Evolutionary conservation across 2,329 filamentous ascomycete genomes (phyloP).

Genomic region (Colletotrichum nymphaeae): DNA sequence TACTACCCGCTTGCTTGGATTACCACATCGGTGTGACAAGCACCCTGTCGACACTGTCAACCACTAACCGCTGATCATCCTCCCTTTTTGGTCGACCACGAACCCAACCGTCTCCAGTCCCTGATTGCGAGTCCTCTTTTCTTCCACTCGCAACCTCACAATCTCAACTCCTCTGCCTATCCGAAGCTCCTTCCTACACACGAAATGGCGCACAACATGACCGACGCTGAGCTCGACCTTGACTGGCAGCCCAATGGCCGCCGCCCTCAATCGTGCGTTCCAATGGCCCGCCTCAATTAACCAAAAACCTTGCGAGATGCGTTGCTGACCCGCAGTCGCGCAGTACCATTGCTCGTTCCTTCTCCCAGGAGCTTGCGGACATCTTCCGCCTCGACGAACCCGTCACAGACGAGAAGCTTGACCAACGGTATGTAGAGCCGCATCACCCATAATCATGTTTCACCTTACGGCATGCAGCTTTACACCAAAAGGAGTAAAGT

Average conservation of each 20-base stretch:
- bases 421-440: slow-evolving; percentile 76
- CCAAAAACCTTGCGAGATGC: slow-evolving; percentile 34
- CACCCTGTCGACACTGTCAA: slow-evolving; percentile 27
- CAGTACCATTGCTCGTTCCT: slow-evolving; percentile 89
- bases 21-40: slow-evolving; percentile 19
- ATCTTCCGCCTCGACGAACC: slow-evolving; percentile 90
- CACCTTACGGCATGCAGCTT: not conserved
- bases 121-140: slow-evolving; percentile 1
- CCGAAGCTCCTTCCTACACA: not conserved
- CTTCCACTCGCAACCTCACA: slow-evolving; percentile 2
- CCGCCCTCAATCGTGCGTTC: slow-evolving; percentile 85
- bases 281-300: slow-evolving; percentile 71
- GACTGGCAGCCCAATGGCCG: slow-evolving; percentile 84
- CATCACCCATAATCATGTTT: not conserved
- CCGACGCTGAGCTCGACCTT: slow-evolving; percentile 78
- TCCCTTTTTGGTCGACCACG: slow-evolving; percentile 29
- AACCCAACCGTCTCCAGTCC: slow-evolving; percentile 11
- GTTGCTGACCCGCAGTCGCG: slow-evolving; percentile 15
- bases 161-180: not conserved
- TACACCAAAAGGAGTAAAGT: not conserved
- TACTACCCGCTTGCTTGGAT: slow-evolving; percentile 5
- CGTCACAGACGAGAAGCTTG: slow-evolving; percentile 77
- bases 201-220: slow-evolving; percentile 46
- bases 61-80: slow-evolving; percentile 32
- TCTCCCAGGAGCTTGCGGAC: slow-evolving; percentile 86